phyloP scores from a whole-genome alignment of 2,329 filamentous ascomycete species.

The Tolypocladium nubicola region DNA sequence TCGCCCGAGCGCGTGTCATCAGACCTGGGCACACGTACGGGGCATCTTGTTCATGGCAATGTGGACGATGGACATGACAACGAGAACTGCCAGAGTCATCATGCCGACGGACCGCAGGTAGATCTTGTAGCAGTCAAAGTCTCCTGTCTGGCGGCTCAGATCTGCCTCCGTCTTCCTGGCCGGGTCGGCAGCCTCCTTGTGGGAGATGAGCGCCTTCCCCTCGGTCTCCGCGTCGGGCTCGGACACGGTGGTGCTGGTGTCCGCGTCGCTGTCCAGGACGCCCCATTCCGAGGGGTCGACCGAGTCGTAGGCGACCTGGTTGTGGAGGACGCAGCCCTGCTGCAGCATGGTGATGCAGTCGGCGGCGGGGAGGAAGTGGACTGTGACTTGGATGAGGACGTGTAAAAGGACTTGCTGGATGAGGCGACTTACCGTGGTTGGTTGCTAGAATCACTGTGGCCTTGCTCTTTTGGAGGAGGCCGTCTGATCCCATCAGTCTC shows the following conservation, averaged over 20 bases:
- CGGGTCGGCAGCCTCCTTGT: not conserved
- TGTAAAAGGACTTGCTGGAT: not conserved
- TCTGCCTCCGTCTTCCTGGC: not conserved
- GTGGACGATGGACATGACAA: not conserved
- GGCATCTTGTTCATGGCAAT: not conserved
- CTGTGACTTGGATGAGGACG: not conserved
- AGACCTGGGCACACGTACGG: not conserved
- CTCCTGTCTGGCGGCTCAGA: not conserved
- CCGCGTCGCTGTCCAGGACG: not conserved
- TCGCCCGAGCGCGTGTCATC: not conserved
- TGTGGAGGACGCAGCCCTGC: slow-evolving; percentile 9
- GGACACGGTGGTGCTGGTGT: not conserved
- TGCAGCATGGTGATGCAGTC: slow-evolving; percentile 15
- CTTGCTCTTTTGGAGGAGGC: slow-evolving; percentile 26
- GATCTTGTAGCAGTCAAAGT: not conserved
- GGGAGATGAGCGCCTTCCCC: not conserved
- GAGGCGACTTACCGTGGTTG: slow-evolving; percentile 10
- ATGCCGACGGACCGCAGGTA: not conserved
- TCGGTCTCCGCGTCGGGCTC: not conserved
- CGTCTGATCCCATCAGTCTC: slow-evolving; percentile 26
- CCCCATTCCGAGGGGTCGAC: slow-evolving; percentile 2
- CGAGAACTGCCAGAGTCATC: not conserved
- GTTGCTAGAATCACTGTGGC: slow-evolving; percentile 33
- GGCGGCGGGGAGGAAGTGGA: slow-evolving; percentile 10
- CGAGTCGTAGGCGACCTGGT: slow-evolving; percentile 12